A percentile compares a stretch with the other conserved stretches of the same genome.
These are phyloP conservation scores for Trichosanthes truncata DNA, from an alignment of 306 rosid genomes.

Conservation along the genomic window DNA sequence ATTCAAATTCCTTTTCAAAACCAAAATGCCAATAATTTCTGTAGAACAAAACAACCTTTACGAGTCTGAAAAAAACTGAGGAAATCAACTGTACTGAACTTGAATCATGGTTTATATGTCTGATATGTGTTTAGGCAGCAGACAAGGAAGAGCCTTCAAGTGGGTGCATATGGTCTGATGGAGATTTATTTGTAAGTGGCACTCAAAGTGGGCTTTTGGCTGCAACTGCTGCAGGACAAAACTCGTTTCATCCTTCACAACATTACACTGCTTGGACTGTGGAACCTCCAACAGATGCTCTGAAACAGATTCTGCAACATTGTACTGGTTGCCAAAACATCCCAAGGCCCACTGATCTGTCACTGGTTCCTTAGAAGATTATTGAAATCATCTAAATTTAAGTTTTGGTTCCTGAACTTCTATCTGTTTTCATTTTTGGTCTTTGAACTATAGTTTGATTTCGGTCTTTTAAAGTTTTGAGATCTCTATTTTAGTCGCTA, in stretches of 20 bases:
- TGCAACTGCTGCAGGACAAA: conserved; percentile 1
- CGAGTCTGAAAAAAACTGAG: neutral
- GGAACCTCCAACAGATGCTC: conserved; percentile 46
- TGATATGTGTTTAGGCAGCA: conserved; percentile 41
- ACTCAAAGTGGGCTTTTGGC: conserved; percentile 55
- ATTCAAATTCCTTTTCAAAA: neutral
- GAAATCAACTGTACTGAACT: neutral
- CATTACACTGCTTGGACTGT: conserved; percentile 54
- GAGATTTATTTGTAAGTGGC: conserved; percentile 64
- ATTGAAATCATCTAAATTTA: neutral
- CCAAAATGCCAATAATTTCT: neutral
- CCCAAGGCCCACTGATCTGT: conserved; percentile 49
- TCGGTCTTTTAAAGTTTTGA: neutral
- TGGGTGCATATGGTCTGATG: conserved; percentile 72
- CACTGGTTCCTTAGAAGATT: neutral
- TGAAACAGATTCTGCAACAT: conserved; percentile 61
- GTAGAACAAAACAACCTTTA: neutral
- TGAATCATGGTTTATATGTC: neutral
- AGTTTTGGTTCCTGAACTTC: neutral
- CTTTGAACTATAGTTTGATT: neutral
- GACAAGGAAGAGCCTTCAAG: conserved; percentile 50
- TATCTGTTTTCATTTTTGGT: neutral
- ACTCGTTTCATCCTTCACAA: conserved; percentile 57
- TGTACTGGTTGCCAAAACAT: conserved; percentile 67
- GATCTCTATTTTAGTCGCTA: neutral